Evolutionary conservation across 106 monocot genomes (phyloP), one percentile per base, ranked within the genome.

Genomic region (Dactylorhiza incarnata): DNA sequence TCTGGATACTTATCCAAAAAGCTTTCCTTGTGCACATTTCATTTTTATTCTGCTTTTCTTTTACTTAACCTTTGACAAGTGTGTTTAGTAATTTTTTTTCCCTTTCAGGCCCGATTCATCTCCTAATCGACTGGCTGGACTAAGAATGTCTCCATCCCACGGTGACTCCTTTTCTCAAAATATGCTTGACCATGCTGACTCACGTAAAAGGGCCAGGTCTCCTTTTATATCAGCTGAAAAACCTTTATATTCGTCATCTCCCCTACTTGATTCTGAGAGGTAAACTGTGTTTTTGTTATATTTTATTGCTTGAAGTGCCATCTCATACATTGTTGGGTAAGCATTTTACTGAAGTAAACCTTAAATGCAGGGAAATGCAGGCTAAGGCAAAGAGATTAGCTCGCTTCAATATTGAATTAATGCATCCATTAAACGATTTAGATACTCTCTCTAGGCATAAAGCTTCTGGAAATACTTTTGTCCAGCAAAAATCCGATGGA

Each of bases 311-410:
- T 48, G 50, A 17, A 20, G 3, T 72, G 19, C 25, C 9, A 9
- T 72, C 37, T 19, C 15, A 45, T 68, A 22, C 11, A 12, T 74
- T 44, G 44, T 47, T 5, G 10, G 52, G 9, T 62, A 50, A 19
- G 86, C 53, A 62, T 73, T 9, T 20, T 67, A 26, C 62, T 75
- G 44, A 71, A 22, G 46, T 51, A 59, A 7, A 12, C 75, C 77
- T 59, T 69, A 65, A 62, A 0, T 86, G 73, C 80, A 91, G 91
- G 79, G 97, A 99, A 83, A 78, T 81, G 16, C 78, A 87, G 75
- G 94, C 94, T 24, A 99, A 99, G 82, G 91, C 87, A 46, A 99
- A 85, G 78, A 85, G 94, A 14, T 76, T 89, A 72, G 84, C 89
- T 53, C 94, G 97, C 59, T 99, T 99, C 59, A 62, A 75, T 78